These are phyloP conservation scores for Rhodotorula sp. DNA, from an alignment of 1,284 basidiomycete species.

Conservation along the genomic window DNA sequence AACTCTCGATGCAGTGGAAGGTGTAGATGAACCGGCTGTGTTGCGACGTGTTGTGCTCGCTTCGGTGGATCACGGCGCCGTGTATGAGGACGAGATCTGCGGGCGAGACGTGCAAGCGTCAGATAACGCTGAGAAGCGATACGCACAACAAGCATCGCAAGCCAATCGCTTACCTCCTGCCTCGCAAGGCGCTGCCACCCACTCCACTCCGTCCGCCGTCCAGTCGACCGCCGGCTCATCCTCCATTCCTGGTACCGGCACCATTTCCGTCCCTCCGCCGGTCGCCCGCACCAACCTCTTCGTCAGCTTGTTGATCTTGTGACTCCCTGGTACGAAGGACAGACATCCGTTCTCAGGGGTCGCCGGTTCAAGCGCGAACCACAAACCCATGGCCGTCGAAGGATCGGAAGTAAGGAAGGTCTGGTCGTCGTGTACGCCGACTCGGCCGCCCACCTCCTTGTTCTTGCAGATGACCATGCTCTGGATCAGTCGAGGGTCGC, in stretches of 20 bases:
- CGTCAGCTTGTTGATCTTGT: slow-evolving; percentile 63
- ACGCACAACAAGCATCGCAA: not conserved
- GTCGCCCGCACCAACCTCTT: slow-evolving; percentile 75
- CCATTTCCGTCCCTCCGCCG: slow-evolving; percentile 66
- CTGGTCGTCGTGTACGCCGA: slow-evolving; percentile 56
- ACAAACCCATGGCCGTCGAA: slow-evolving; percentile 86
- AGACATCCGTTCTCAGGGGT: slow-evolving; percentile 80
- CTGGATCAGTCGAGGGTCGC: slow-evolving; percentile 71
- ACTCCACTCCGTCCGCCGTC: slow-evolving; percentile 54
- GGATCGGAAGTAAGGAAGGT: slow-evolving; percentile 78
- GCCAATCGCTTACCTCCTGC: slow-evolving; percentile 60
- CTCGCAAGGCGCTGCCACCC: slow-evolving; percentile 68
- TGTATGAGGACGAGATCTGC: slow-evolving; percentile 86
- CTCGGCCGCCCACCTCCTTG: slow-evolving; percentile 76
- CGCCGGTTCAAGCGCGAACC: slow-evolving; percentile 90
- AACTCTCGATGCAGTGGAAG: slow-evolving; percentile 68
- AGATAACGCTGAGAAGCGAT: not conserved
- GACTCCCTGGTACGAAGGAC: slow-evolving; percentile 88
- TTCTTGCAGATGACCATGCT: slow-evolving; percentile 82
- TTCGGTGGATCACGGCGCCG: slow-evolving; percentile 69
- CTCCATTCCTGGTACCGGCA: slow-evolving; percentile 54
- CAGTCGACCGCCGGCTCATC: slow-evolving; percentile 42
- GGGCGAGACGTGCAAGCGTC: slow-evolving; percentile 42
- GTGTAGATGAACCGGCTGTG: slow-evolving; percentile 83
- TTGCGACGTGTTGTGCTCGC: slow-evolving; percentile 68